These are phyloP conservation scores for Candida maesae DNA, from an alignment of 805 yeast species.

Conservation along the genomic window DNA sequence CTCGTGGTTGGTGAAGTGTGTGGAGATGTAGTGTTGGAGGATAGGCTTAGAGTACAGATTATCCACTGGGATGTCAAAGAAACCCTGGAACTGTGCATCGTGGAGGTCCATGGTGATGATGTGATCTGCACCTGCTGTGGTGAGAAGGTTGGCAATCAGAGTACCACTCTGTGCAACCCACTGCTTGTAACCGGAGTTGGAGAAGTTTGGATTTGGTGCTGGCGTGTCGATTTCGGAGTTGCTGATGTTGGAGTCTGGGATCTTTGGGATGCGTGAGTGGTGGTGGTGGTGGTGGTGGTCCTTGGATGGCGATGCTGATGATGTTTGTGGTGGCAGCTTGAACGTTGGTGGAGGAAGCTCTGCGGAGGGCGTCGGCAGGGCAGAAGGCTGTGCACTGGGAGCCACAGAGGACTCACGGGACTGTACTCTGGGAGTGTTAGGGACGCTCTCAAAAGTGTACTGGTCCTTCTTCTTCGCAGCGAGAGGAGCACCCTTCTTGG, in stretches of 20 bases:
- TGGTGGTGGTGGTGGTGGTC: too few species aligned
- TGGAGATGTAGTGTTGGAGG: conserved; percentile 76
- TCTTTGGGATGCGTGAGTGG: conserved; percentile 27
- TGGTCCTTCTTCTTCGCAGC: conserved; percentile 25
- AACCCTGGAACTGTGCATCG: conserved; percentile 98
- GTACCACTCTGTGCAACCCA: conserved; percentile 98
- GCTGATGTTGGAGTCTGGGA: conserved; percentile 29
- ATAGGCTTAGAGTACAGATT: conserved; percentile 87
- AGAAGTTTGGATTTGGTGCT: conserved; percentile 27
- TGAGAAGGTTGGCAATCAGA: conserved; percentile 78
- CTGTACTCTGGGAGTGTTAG: conserved; percentile 41
- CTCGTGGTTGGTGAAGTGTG: conserved; percentile 71
- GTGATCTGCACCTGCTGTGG: conserved; percentile 94
- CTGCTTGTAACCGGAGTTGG: conserved; percentile 72
- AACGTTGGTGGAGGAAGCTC: conserved; percentile 13
- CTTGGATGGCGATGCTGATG: conserved; percentile 3
- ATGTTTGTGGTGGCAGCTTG: background rate
- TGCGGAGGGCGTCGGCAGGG: background rate
- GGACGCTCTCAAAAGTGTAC: conserved; percentile 46
- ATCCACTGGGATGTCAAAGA: conserved; percentile 94
- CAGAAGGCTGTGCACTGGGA: conserved; percentile 4
- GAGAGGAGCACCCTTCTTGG: conserved; percentile 71
- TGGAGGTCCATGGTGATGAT: conserved; percentile 97
- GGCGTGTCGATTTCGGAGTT: background rate
- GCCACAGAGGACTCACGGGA: conserved; percentile 8